These are phyloP conservation scores for Chrysoporthe austroafricana DNA, from an alignment of 2,329 filamentous ascomycete species.

Conservation along the genomic window DNA sequence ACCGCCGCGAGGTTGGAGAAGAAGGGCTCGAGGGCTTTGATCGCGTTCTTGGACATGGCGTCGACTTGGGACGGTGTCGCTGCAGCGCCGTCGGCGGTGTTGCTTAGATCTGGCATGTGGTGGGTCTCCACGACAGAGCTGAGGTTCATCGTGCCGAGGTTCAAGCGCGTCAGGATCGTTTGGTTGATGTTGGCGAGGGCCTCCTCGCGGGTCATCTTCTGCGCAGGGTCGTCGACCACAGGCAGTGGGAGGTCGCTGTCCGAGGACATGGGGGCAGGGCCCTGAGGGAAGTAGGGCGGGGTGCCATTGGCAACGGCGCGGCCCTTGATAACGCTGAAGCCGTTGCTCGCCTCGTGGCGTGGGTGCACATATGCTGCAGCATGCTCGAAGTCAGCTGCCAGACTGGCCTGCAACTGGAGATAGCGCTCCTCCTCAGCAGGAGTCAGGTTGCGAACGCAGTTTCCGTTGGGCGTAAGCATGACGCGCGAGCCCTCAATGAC, in stretches of 20 bases:
- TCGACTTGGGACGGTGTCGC: slow-evolving; percentile 16
- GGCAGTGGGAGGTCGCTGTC: slow-evolving; percentile 14
- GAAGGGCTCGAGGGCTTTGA: slow-evolving; percentile 18
- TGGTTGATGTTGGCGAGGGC: slow-evolving; percentile 72
- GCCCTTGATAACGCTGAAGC: slow-evolving; percentile 66
- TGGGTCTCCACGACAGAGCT: slow-evolving; percentile 1
- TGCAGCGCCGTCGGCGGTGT: slow-evolving; percentile 22
- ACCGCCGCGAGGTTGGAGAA: background rate
- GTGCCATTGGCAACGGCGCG: slow-evolving; percentile 67
- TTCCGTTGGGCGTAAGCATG: slow-evolving; percentile 75
- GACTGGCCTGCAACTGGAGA: slow-evolving; percentile 66
- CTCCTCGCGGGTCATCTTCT: slow-evolving; percentile 69
- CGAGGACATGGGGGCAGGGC: slow-evolving; percentile 44
- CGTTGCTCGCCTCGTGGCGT: slow-evolving; percentile 58
- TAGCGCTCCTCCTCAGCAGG: slow-evolving; percentile 72
- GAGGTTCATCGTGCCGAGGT: slow-evolving; percentile 53
- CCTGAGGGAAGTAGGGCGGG: slow-evolving; percentile 63
- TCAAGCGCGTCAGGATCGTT: slow-evolving; percentile 65
- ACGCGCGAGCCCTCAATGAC: slow-evolving; percentile 67
- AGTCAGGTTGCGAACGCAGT: slow-evolving; percentile 74
- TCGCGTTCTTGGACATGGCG: slow-evolving; percentile 20
- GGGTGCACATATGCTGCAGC: slow-evolving; percentile 61
- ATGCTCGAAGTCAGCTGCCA: slow-evolving; percentile 54
- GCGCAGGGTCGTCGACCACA: slow-evolving; percentile 56
- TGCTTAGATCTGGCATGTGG: slow-evolving; percentile 16